A percentile compares a stretch with the other conserved stretches of the same genome.
Conservation (phyloP, 768 basidiomycete species). For the Chlorophyllum brunneum region DNA sequence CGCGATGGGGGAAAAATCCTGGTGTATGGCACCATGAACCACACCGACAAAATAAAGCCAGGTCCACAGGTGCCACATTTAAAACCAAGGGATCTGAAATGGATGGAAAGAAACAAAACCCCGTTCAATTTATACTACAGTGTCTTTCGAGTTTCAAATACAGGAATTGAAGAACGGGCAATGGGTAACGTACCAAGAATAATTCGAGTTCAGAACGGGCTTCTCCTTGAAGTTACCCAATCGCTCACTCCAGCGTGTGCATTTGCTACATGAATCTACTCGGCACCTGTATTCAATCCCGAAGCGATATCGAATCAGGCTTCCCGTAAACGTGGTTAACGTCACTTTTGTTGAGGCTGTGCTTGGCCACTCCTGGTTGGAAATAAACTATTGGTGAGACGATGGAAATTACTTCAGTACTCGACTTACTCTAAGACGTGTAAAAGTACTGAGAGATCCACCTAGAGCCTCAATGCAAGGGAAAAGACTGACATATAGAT, state of each 20-base stretch:
- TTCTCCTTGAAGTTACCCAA: no score
- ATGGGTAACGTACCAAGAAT: no score
- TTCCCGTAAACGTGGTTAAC: background rate
- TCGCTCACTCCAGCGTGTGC: no score
- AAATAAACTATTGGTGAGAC: background rate
- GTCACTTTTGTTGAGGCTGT: no score
- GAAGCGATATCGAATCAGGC: no score
- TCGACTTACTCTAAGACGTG: background rate
- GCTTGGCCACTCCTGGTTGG: no score
- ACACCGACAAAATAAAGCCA: background rate
- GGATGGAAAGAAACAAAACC: background rate
- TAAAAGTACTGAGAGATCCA: background rate
- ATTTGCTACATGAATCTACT: no score
- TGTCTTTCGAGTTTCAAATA: background rate
- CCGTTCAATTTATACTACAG: background rate
- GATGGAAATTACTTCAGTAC: background rate
- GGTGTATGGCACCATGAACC: constrained; percentile 3
- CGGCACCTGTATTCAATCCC: no score
- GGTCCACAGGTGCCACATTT: background rate
- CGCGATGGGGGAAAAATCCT: constrained; percentile 2
- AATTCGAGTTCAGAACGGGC: no score
- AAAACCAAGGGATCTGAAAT: background rate
- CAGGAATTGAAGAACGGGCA: no score
- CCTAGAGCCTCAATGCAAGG: background rate
- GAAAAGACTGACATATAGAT: background rate